Percentiles rank a stretch among this genome's conserved stretches.
Conservation (phyloP, 2,329 filamentous ascomycete species). For the Diplocarpon rosae region DNA sequence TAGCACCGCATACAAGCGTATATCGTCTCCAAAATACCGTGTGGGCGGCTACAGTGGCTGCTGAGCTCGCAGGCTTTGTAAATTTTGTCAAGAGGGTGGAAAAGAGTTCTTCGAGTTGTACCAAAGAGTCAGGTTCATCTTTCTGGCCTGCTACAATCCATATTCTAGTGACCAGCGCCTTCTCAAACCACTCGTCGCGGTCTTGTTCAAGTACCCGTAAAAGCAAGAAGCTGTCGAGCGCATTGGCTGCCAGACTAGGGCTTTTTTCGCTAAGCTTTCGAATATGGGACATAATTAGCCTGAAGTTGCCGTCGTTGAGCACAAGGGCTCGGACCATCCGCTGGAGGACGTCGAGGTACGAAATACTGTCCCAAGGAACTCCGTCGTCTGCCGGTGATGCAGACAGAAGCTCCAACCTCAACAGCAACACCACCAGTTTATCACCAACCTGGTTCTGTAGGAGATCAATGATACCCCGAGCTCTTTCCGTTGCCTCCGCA, state of each 20-base stretch:
- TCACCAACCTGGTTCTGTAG: slow-evolving; percentile 53
- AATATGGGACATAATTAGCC: slow-evolving; percentile 55
- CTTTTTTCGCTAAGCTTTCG: slow-evolving; percentile 49
- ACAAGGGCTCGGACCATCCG: slow-evolving; percentile 50
- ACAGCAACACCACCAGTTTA: slow-evolving; percentile 52
- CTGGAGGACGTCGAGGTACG: slow-evolving; percentile 43
- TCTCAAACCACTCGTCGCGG: slow-evolving; percentile 53
- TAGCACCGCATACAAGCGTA: slow-evolving; percentile 9
- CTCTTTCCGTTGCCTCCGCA: slow-evolving; percentile 36
- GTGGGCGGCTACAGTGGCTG: slow-evolving; percentile 56
- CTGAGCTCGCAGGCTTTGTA: slow-evolving; percentile 39
- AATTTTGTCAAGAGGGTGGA: slow-evolving; percentile 36
- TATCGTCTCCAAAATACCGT: slow-evolving; percentile 37
- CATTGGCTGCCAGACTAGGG: slow-evolving; percentile 35
- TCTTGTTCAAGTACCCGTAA: slow-evolving; percentile 41
- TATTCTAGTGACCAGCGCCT: slow-evolving; percentile 53
- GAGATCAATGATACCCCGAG: slow-evolving; percentile 45
- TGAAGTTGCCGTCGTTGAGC: slow-evolving; percentile 53
- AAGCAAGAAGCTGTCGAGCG: slow-evolving; percentile 54
- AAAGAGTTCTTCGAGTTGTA: slow-evolving; percentile 32
- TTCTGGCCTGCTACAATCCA: slow-evolving; percentile 49
- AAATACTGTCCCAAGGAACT: slow-evolving; percentile 37
- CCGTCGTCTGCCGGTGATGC: slow-evolving; percentile 27
- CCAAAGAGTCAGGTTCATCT: slow-evolving; percentile 27
- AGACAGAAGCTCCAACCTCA: slow-evolving; percentile 57